Evolutionary conservation across 139 green algal species (phyloP), one percentile per base, ranked within the genome.

Genomic region (Coelastrella sp.): DNA sequence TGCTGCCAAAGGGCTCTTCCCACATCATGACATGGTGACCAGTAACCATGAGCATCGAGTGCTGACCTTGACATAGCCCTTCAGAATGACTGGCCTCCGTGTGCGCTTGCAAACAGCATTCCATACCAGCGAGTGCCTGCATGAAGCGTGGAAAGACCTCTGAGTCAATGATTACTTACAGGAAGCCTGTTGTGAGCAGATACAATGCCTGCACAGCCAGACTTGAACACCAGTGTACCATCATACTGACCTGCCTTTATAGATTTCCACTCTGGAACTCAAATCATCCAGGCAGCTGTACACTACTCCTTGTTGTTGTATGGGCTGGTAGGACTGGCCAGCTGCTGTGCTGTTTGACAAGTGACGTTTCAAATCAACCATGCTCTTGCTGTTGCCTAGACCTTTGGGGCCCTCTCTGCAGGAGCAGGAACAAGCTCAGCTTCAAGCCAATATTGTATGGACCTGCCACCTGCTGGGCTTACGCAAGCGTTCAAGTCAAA

Each of bases 121-220:
- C 88, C 88, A 91, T n/a, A 91, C 88, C 49, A 91, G 79, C 14
- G 88, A 91, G 88, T 91, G 88, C 78, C 88, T 91, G 85, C 82
- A 87, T 14, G 14, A 12, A 15, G 11, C 12, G 35, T 49, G 35
- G 35, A 49, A 49, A 49, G 35, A 49, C 35, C 35, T 49, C 35
- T 3, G 35, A 49, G 63, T 15, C 63, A 70, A 20, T 70, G 63
- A 12, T 1, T 70, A 70, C 63, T 70, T 5, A 12, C 5, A 7
- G 12, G 63, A 20, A 20, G 63, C 63, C 11, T 70, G 14, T 15
- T 70, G 14, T 20, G 63, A 70, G 11, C 11, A 15, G 63, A 6
- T 70, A 70, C 63, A 70, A 25, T 3, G 3, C 35, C 35, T 49
- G 35, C 35, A 49, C 35, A 49, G 35, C 35, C 35, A 49, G 35